Conservation (phyloP, 2,329 filamentous ascomycete genomes). For the Aspergillus calidoustus region DNA sequence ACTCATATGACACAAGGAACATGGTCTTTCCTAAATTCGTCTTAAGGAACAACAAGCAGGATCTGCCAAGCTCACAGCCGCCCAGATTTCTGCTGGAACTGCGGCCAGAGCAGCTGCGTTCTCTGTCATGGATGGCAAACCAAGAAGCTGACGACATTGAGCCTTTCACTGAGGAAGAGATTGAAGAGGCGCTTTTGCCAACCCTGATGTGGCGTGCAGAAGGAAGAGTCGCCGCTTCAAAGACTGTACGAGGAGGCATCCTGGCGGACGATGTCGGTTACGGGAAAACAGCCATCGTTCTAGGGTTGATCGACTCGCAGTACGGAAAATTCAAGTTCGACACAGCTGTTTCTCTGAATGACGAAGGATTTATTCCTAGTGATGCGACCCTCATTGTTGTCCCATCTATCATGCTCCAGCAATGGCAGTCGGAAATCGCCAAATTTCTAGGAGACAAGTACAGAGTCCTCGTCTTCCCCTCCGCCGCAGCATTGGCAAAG, state of each 20-base stretch:
- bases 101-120: constrained; percentile 58
- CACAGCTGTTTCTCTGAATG: constrained; percentile 9
- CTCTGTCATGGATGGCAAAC: constrained; percentile 63
- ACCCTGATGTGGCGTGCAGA: constrained; percentile 63
- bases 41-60: constrained; percentile 49
- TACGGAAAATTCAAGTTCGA: constrained; percentile 32
- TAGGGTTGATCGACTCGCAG: constrained; percentile 60
- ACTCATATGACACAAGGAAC: constrained; percentile 44
- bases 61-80: constrained; percentile 38
- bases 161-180: constrained; percentile 58
- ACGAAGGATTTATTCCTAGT: constrained; percentile 44
- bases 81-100: constrained; percentile 46
- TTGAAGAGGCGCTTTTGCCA: constrained; percentile 59
- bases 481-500: constrained; percentile 43
- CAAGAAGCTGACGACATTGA: constrained; percentile 53
- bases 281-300: constrained; percentile 66
- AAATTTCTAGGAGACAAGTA: constrained; percentile 54
- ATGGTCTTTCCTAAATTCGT: constrained; percentile 45
- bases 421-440: constrained; percentile 62
- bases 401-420: constrained; percentile 58
- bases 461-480: constrained; percentile 52
- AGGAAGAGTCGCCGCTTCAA: constrained; percentile 44
- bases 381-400: constrained; percentile 66
- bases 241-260: constrained; percentile 60
- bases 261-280: constrained; percentile 69